Base-by-base conservation (phyloP, 768 basidiomycete genomes). In the Candolleomyces aberdarensis region DNA sequence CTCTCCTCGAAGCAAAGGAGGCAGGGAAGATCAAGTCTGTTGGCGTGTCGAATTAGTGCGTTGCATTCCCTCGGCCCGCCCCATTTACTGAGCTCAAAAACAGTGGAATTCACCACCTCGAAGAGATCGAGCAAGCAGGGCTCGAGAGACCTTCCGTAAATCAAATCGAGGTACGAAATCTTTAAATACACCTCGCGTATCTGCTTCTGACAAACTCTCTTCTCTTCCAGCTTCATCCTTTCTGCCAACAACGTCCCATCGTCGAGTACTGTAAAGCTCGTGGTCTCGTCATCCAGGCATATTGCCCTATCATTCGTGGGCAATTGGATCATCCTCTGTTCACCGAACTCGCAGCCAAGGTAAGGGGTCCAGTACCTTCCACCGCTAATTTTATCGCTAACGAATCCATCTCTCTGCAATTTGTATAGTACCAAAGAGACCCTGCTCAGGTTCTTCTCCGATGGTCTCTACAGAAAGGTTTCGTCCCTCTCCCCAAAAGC, bases 401-500 rank as follows among this genome's bases (percentile, higher is more conserved):
- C 49, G 22, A 3, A 26, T 26, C 26, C 26, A 26, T 26, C 26
- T 26, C 26, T 26, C 26, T 26, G 3, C 26, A 26, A 26, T 26
- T 26, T 11, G n/a, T 17, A 49, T 63, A 92, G 87, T 73, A 85
- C 64, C 71, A 72, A 41, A 83, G 85, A 57, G 83, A 87, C 44
- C 82, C 83, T 7, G 87, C 92, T 26, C 95, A 97, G 67, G 78
- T 96, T 49, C 81, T 97, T 19, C 76, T 96, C 57, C 85, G 96
- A n/a, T 97, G 94, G 92, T 95, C 93, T 31, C 75, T 98, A 43
- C 95, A 97, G 72, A 85, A 83, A 68, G 86, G 86, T 89, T 91
- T 17, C 44, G 44, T 39, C 0, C 89, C 91, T 0, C 80, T 96
- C 4, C 90, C 92, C 3, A 95, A 96, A 74, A 90, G 88, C 31